Base-by-base conservation (phyloP, 1,284 basidiomycete species). In the Polyporus tsugae region DNA sequence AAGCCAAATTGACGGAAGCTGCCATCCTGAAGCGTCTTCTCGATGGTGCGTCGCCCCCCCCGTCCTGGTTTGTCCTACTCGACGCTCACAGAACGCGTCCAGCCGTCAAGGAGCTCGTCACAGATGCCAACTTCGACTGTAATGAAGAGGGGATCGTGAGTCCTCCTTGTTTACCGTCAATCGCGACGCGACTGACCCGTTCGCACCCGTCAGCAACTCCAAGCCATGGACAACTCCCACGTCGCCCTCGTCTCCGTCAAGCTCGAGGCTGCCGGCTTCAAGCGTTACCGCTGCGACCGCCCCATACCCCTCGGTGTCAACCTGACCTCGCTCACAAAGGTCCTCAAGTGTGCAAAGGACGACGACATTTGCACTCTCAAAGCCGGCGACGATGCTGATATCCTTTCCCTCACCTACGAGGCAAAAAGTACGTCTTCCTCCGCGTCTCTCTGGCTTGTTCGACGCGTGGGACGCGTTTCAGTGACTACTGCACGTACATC, bases 141-240 rank as follows among this genome's bases (percentile, higher is more conserved):
- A 95, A 91, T 72, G 97, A 99, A 73, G 96, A 98, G 77, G 98
- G 95, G 52, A 93, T 99, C 73, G 92, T 94, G 77, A 75, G 93
- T 71, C 15, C 42, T 25, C 55, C 49, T 33, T n/a, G 35, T 38
- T 9, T 19, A 15, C n/a, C 17, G 25, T 13, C 52, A 55, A 55
- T 33, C 52, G 7, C 52, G 38, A 60, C 58, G 22, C 39, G 36
- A 60, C 58, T 60, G 6, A 60, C 15, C 11, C 22, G 11, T 39
- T 25, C n/a, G n/a, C 55, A 25, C 58, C 13, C 22, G 5, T n/a
- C 58, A 60, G 39, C 38, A 60, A 60, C 87, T 98, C 17, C 98
- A 99, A 86, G 97, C 98, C 0, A 99, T 99, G 98, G 98, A 99
- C 86, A 99, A 98, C 88, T 99, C 97, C 6, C 98, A 99, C 82